Evolutionary conservation across 176 grass and related monocot genomes (phyloP).

Genomic region (Elaeis guineensis): DNA sequence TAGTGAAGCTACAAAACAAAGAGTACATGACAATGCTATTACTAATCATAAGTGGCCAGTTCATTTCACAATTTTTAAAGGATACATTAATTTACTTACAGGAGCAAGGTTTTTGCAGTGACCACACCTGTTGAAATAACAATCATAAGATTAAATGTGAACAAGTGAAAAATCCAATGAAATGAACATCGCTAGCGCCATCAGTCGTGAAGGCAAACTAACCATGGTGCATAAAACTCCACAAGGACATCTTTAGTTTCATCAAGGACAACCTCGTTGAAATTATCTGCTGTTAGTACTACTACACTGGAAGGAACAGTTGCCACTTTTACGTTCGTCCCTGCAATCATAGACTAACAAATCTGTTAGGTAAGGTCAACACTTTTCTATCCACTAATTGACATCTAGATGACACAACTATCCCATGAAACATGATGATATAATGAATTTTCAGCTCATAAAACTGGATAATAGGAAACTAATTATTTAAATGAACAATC

Average conservation of each 20-base stretch:
- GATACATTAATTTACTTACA: conserved; percentile 37
- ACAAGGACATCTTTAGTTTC: conserved; percentile 97
- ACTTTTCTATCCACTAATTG: too few species aligned
- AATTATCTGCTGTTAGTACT: conserved; percentile 58
- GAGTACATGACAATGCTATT: background rate
- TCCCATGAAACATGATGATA: too few species aligned
- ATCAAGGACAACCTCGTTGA: conserved; percentile 81
- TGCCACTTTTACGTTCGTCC: conserved; percentile 87
- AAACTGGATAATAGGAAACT: too few species aligned
- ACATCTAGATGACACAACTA: too few species aligned
- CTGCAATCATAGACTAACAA: conserved; percentile 28
- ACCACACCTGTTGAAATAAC: conserved; percentile 67
- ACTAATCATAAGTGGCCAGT: too few species aligned
- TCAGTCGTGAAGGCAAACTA: conserved; percentile 16
- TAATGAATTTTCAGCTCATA: too few species aligned
- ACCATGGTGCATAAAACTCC: conserved; percentile 99
- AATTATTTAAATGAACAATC: too few species aligned
- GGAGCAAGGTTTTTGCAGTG: conserved; percentile 98
- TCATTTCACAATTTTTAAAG: too few species aligned
- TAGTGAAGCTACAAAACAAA: background rate
- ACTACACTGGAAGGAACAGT: conserved; percentile 66
- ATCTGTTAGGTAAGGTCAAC: conserved; percentile 1
- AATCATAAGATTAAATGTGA: conserved; percentile 8
- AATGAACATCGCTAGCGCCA: too few species aligned
- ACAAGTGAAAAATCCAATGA: too few species aligned